A percentile compares a stretch with the other conserved stretches of the same genome.
These are phyloP conservation scores for Bacterosira constricta DNA, from an alignment of 108 stramenopile genomes.

Conservation along the genomic window DNA sequence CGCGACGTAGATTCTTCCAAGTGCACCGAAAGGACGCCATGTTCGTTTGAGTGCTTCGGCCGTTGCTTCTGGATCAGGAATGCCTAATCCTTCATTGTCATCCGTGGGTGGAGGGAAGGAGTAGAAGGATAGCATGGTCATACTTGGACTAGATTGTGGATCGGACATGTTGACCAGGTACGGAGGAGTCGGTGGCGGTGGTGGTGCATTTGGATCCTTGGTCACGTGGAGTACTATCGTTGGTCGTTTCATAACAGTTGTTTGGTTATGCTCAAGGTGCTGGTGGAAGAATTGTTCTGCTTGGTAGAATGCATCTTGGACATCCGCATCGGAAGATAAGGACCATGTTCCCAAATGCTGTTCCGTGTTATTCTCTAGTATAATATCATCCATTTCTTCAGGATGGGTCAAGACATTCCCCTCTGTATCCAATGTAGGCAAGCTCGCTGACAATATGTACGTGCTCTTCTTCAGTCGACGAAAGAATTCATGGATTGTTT, in stretches of 20 bases:
- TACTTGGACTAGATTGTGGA: conserved; percentile 65
- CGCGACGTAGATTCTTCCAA: conserved; percentile 95
- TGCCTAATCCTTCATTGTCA: too few species aligned
- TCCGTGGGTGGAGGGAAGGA: conserved; percentile 82
- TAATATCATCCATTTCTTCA: conserved; percentile 23
- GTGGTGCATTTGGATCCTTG: conserved; percentile 85
- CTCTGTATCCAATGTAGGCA: conserved; percentile 62
- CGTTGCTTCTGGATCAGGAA: conserved; percentile 74
- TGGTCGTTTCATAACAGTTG: conserved; percentile 62
- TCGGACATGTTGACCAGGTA: conserved; percentile 76
- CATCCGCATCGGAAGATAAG: conserved; percentile 73
- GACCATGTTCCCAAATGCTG: conserved; percentile 35
- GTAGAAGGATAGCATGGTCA: conserved; percentile 92
- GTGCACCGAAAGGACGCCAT: conserved; percentile 88
- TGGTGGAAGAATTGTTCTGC: conserved; percentile 69
- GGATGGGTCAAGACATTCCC: conserved; percentile 48
- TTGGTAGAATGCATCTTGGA: conserved; percentile 58
- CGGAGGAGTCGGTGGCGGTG: conserved; percentile 70
- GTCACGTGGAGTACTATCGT: conserved; percentile 72
- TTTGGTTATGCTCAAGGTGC: conserved; percentile 6
- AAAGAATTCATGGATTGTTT: conserved; percentile 81
- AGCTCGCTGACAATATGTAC: conserved; percentile 67
- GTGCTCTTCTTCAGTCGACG: conserved; percentile 69
- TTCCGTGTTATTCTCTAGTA: neutral
- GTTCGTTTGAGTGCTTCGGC: conserved; percentile 53